Conservation (phyloP, 345 rosid genomes). For the Brassica juncea region DNA sequence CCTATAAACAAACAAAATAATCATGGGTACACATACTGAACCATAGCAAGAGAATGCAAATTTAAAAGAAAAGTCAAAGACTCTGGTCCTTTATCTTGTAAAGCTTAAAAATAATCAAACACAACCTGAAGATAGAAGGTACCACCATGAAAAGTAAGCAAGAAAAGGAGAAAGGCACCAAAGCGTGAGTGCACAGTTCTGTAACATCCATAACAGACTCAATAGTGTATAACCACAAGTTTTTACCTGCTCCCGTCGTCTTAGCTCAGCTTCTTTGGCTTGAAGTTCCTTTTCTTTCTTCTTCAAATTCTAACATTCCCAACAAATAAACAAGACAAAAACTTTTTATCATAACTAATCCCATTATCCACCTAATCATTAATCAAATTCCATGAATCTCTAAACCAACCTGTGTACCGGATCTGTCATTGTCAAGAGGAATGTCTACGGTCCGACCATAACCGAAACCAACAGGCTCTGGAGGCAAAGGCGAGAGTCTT, state of each 20-base stretch:
- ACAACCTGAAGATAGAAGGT: too few relatives aligned
- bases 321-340: background rate
- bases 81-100: background rate
- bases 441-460: slow-evolving; percentile 81
- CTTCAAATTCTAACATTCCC: slow-evolving; percentile 65
- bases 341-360: background rate
- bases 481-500: slow-evolving; percentile 97
- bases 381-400: slow-evolving; percentile 1
- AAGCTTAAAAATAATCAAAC: background rate
- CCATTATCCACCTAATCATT: background rate
- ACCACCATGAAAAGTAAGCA: too few relatives aligned
- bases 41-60: background rate
- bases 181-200: too few relatives aligned
- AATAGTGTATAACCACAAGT: slow-evolving; percentile 5
- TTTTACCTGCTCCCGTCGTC: slow-evolving; percentile 82
- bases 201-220: background rate
- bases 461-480: slow-evolving; percentile 76
- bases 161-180: too few relatives aligned
- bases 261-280: slow-evolving; percentile 94
- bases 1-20: background rate
- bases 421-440: slow-evolving; percentile 70
- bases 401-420: slow-evolving; percentile 44
- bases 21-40: background rate
- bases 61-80: background rate
- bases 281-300: slow-evolving; percentile 93